Evolutionary conservation across 352 stramenopile species (phyloP), one percentile per base, ranked within the genome.

Genomic region (Phytopythium montanum): DNA sequence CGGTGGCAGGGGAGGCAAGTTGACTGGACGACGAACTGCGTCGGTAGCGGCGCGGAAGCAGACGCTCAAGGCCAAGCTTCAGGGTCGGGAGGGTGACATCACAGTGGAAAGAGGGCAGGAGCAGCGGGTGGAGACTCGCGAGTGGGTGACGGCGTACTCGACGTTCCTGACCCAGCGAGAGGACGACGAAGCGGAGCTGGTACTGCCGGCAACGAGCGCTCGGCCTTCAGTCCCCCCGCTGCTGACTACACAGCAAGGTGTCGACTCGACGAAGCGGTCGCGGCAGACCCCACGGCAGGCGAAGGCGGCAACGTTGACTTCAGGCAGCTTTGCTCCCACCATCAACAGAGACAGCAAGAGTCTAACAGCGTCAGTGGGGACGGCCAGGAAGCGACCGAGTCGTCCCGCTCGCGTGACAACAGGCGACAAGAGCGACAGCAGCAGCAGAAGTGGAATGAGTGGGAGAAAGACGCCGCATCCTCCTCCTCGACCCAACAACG

Each of bases 131-230:
- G 3, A 23, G 18, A 8, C 38, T 3, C 53, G 16, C 26, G 38
- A 33, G 5, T 59, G 53, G 53, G 38, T 28, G 50, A 56, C 28
- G 48, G 61, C 38, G 8, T 55, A 42, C 52, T 36, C 62, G 0
- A 81, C 75, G 7, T 84, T 81, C 48, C 61, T 81, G 18, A 84
- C 72, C 0, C 75, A 84, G 38, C 60, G 59, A 41, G 72, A 76
- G 48, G 75, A 79, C 9, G 70, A 79, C 23, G 72, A 77, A 42
- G 73, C 23, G 10, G 53, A 48, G 16, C 23, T 59, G 26, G 9
- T 21, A 26, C 8, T 38, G 39, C 26, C 26, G 2, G 8, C 39
- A 8, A 28, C 7, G 19, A 49, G 25, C 38, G 39, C 16, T 31
- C 33, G 36, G 10, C 53, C 23, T 5, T 10, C 25, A 0, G 29